These are phyloP conservation scores for Calonectria pauciramosa DNA, from an alignment of 2,329 filamentous ascomycete species.

Conservation along the genomic window DNA sequence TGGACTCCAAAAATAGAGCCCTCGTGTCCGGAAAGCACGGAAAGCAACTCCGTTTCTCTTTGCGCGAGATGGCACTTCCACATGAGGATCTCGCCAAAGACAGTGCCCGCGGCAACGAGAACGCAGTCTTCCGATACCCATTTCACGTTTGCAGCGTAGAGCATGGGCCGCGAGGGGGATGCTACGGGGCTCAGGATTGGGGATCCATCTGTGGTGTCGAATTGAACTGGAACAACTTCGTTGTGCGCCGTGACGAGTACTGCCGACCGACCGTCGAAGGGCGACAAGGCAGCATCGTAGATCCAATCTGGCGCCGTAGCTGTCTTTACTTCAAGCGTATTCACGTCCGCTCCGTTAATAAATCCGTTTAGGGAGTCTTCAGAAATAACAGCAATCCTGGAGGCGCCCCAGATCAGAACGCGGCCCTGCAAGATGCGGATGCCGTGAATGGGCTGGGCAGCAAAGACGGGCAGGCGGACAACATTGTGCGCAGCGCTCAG, in stretches of 20 bases:
- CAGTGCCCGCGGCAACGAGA: slow-evolving; percentile 88
- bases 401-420: slow-evolving; percentile 79
- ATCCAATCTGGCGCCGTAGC: slow-evolving; percentile 80
- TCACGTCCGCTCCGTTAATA: slow-evolving; percentile 33
- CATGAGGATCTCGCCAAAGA: slow-evolving; percentile 93
- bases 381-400: slow-evolving; percentile 62
- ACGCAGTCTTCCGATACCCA: slow-evolving; percentile 72
- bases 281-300: slow-evolving; percentile 73
- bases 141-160: slow-evolving; percentile 85
- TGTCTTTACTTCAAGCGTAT: slow-evolving; percentile 50
- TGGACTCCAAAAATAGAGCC: slow-evolving; percentile 94
- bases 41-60: slow-evolving; percentile 57
- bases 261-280: slow-evolving; percentile 57
- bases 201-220: slow-evolving; percentile 43
- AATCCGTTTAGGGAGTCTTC: slow-evolving; percentile 39
- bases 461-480: slow-evolving; percentile 68
- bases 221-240: slow-evolving; percentile 71
- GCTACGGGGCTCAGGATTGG: slow-evolving; percentile 64
- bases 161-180: slow-evolving; percentile 82
- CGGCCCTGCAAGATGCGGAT: slow-evolving; percentile 63
- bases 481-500: slow-evolving; percentile 52
- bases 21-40: slow-evolving; percentile 79
- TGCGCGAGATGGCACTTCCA: slow-evolving; percentile 77
- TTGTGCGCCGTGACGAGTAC: slow-evolving; percentile 90
- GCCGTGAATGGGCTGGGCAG: slow-evolving; percentile 80